Evolutionary conservation across 2,329 filamentous ascomycete genomes (phyloP), one percentile per base, ranked within the genome.

Genomic region (Hansfordia pulvinata): DNA sequence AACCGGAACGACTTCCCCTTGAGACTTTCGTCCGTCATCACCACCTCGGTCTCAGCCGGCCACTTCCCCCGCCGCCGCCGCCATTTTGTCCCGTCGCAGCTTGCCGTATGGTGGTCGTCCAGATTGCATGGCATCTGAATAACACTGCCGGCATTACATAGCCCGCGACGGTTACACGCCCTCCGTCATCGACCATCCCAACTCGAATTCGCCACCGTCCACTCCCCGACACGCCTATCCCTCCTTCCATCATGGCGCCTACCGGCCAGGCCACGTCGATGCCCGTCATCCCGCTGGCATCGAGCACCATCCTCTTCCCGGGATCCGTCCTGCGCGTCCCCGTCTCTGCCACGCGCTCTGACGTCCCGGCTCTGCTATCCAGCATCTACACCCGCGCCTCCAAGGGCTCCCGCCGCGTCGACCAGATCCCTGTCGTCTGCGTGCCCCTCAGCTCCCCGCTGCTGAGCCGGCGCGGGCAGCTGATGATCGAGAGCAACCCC

Each of bases 281-380:
- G 18, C 81, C 88, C 23, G 58, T 96, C 41, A 78, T 96, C 39
- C 82, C 85, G 19, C 69, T 96, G 22, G 73, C 83, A 28, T 75
- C 77, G 44, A 80, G 78, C 37, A 70, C 74, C 35, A 80, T 94
- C 38, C 72, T 96, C 20, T 69, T 93, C 8, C 90, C 90, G 4
- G 84, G 85, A 35, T 74, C 86, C 30, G 75, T 86, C 26, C 69
- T 93, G 41, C 79, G 86, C 40, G 80, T 96, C 37, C 75, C 83
- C 29, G 77, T 94, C 27, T 73, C 77, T 20, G 76, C 65, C 19
- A 65, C 77, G 51, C 82, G 88, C 27, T 75, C 83, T 38, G 90
- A 96, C 53, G 78, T 96, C 38, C 78, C 84, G 28, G 81, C 88
- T 26, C 70, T 96, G 23, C 73, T 98, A 30, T 81, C 85, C 12